Conservation (phyloP, 2,329 filamentous ascomycete genomes). For the Hypomyces perniciosus region DNA sequence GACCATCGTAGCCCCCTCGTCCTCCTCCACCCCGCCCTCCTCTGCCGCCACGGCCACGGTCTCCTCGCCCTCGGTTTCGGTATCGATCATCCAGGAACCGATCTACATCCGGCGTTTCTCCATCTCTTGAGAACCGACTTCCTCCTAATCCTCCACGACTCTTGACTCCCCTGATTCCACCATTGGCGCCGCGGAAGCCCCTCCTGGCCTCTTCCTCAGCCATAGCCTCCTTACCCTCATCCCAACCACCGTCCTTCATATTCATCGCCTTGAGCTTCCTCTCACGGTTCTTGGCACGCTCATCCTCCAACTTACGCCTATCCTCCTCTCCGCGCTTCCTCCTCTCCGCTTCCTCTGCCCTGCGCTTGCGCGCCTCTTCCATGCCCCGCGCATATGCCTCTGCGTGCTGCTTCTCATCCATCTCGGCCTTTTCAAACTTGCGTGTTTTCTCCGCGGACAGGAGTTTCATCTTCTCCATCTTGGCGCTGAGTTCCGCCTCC, state of each 20-base stretch:
- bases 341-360: slow-evolving; percentile 47
- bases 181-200: slow-evolving; percentile 38
- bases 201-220: slow-evolving; percentile 35
- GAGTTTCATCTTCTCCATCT: slow-evolving; percentile 57
- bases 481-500: slow-evolving; percentile 50
- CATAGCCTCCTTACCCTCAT: slow-evolving; percentile 48
- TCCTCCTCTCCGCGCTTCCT: slow-evolving; percentile 48
- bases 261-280: slow-evolving; percentile 55
- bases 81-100: slow-evolving; percentile 32
- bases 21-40: slow-evolving; percentile 30
- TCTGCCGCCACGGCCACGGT: slow-evolving; percentile 25
- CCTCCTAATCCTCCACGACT: slow-evolving; percentile 31
- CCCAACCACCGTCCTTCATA: slow-evolving; percentile 50
- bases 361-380: slow-evolving; percentile 48
- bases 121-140: slow-evolving; percentile 37
- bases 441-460: slow-evolving; percentile 52
- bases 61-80: slow-evolving; percentile 25
- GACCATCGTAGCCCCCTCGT: slow-evolving; percentile 21
- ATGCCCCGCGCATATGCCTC: slow-evolving; percentile 48
- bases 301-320: slow-evolving; percentile 48
- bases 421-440: slow-evolving; percentile 52
- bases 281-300: slow-evolving; percentile 54
- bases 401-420: slow-evolving; percentile 51
- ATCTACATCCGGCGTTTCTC: slow-evolving; percentile 30
- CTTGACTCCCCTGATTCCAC: slow-evolving; percentile 34